phyloP scores from a whole-genome alignment of 306 rosid species.

The Lupinus albus region DNA sequence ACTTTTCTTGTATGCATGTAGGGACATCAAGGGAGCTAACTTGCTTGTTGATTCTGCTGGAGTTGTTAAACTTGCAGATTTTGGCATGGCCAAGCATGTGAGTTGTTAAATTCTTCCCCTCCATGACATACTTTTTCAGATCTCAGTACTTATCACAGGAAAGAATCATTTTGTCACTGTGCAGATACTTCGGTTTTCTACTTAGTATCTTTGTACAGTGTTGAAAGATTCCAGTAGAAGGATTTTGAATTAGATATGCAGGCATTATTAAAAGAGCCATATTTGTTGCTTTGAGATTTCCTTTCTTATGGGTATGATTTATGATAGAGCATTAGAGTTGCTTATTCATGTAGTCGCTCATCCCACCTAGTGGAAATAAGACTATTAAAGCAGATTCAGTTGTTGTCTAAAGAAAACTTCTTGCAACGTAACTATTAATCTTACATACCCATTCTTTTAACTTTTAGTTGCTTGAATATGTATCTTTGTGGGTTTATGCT shows the following conservation, averaged over 20 bases:
- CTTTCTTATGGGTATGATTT: background rate
- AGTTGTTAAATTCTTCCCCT: conserved; percentile 42
- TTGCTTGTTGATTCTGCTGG: conserved; percentile 93
- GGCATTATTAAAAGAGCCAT: conserved; percentile 19
- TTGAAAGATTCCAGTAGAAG: background rate
- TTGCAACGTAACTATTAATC: background rate
- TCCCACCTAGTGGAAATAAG: too few species aligned
- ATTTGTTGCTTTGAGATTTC: conserved; percentile 9
- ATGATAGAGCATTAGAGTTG: too few species aligned
- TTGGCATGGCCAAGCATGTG: conserved; percentile 99
- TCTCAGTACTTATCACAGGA: conserved; percentile 12
- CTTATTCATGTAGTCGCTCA: too few species aligned
- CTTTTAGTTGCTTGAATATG: conserved; percentile 17
- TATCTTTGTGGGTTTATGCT: background rate
- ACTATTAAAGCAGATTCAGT: background rate
- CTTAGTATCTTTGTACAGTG: background rate
- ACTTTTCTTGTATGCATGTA: conserved; percentile 35
- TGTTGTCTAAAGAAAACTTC: conserved; percentile 11
- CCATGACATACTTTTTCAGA: conserved; percentile 5
- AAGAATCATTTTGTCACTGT: conserved; percentile 6
- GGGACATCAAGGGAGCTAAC: conserved; percentile 98
- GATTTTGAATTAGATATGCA: background rate
- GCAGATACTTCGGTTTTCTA: background rate
- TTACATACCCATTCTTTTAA: background rate
- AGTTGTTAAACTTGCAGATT: conserved; percentile 95